phyloP scores from a whole-genome alignment of 805 yeast species.

The Candida lessepsii region DNA sequence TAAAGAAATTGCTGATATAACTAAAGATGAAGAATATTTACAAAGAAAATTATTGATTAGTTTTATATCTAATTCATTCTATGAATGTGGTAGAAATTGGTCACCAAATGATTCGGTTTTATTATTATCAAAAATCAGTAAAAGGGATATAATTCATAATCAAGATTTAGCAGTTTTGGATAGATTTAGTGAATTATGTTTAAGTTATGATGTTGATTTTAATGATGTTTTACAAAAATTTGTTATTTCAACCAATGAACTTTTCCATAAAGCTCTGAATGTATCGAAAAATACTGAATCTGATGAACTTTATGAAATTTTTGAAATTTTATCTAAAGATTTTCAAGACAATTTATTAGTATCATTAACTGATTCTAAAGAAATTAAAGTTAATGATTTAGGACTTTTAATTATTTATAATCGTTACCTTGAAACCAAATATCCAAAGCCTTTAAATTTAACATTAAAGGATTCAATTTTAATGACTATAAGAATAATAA shows the following conservation, averaged over 20 bases:
- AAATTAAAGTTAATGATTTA: conserved; percentile 22
- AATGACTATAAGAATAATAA: conserved; percentile 26
- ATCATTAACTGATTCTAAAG: conserved; percentile 25
- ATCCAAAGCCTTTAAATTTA: conserved; percentile 8
- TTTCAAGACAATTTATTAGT: conserved; percentile 36
- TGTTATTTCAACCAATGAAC: conserved; percentile 35
- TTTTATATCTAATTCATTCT: conserved; percentile 54
- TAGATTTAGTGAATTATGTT: conserved; percentile 42
- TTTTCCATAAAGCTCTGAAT: conserved; percentile 33
- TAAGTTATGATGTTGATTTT: conserved; percentile 66
- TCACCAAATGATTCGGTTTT: conserved; percentile 11
- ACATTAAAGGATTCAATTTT: conserved; percentile 23
- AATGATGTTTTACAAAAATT: conserved; percentile 35
- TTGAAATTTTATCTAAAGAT: conserved; percentile 39
- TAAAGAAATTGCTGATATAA: conserved; percentile 31
- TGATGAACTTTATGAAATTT: conserved; percentile 35
- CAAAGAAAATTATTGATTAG: conserved; percentile 67
- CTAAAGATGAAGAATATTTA: conserved; percentile 56
- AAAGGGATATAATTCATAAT: conserved; percentile 10
- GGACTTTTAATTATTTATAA: conserved; percentile 25
- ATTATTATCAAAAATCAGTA: conserved; percentile 18
- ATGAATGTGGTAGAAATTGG: conserved; percentile 25
- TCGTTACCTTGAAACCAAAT: conserved; percentile 1
- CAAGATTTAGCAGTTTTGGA: conserved; percentile 17
- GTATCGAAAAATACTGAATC: conserved; percentile 19